phyloP scores from a whole-genome alignment of 1,139 yeast genomes.

The Suhomyces chickasaworum region DNA sequence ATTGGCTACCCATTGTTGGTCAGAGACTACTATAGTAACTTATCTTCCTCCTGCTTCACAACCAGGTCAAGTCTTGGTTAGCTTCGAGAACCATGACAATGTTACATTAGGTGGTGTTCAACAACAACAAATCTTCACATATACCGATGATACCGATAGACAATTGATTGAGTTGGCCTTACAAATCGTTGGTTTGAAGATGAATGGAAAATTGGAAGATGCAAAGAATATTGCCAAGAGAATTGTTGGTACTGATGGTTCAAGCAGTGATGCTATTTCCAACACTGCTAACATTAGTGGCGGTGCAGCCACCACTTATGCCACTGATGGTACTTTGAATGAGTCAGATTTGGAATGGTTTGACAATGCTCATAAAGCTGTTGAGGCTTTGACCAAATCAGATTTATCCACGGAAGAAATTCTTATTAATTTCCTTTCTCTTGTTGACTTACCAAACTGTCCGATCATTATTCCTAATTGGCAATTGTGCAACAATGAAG shows the following conservation, averaged over 20 bases:
- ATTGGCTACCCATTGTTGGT: constrained; percentile 93
- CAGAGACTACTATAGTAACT: constrained; percentile 89
- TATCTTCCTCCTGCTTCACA: constrained; percentile 86
- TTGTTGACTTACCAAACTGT: constrained; percentile 63
- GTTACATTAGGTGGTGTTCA: constrained; percentile 34
- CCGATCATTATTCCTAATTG: constrained; percentile 70
- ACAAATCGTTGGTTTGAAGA: constrained; percentile 90
- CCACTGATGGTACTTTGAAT: constrained; percentile 15
- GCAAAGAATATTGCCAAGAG: constrained; percentile 88
- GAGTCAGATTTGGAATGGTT: constrained; percentile 47
- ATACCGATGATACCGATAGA: constrained; percentile 89
- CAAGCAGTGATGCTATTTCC: constrained; percentile 9
- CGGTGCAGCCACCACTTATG: constrained; percentile 4
- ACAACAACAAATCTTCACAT: constrained; percentile 71
- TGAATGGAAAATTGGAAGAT: constrained; percentile 92
- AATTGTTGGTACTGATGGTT: constrained; percentile 64
- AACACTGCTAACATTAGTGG: constrained; percentile 10
- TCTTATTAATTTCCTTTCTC: constrained; percentile 62
- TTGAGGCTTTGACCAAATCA: constrained; percentile 50
- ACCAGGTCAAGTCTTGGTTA: constrained; percentile 90
- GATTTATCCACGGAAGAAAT: constrained; percentile 57
- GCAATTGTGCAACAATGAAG: constrained; percentile 78
- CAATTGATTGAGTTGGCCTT: constrained; percentile 89
- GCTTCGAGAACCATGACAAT: constrained; percentile 59
- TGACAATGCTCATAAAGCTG: constrained; percentile 48